These are phyloP conservation scores for Lanmaoa rubissima DNA, from an alignment of 768 basidiomycete genomes.

Conservation along the genomic window DNA sequence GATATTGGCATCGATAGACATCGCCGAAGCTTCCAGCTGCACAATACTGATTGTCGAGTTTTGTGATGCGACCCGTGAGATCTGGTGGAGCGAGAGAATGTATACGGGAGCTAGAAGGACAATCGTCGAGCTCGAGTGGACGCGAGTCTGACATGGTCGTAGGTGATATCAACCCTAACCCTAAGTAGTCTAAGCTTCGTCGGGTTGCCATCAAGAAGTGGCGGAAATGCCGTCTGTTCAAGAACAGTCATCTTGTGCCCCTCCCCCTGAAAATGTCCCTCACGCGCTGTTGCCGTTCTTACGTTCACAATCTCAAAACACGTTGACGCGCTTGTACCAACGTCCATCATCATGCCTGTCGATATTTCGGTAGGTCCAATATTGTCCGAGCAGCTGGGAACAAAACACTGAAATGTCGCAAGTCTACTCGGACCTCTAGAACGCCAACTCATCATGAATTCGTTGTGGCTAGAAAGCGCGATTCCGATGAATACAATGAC, in stretches of 20 bases:
- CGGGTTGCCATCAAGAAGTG: not conserved
- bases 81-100: not conserved
- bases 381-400: not conserved
- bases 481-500: slow-evolving; percentile 66
- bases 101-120: not conserved
- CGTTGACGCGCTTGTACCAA: slow-evolving; percentile 76
- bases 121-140: not conserved
- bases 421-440: slow-evolving; percentile 79
- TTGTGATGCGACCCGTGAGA: slow-evolving; percentile 1
- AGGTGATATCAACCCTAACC: slow-evolving; percentile 12
- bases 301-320: slow-evolving; percentile 74
- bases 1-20: slow-evolving; percentile 3
- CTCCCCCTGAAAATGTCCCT: slow-evolving; percentile 34
- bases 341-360: slow-evolving; percentile 87
- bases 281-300: slow-evolving; percentile 78
- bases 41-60: not conserved
- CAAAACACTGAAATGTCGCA: slow-evolving; percentile 5
- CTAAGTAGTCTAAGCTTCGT: not conserved
- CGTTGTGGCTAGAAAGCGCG: slow-evolving; percentile 83
- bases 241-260: slow-evolving; percentile 12
- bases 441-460: slow-evolving; percentile 82
- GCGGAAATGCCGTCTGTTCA: slow-evolving; percentile 22
- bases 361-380: slow-evolving; percentile 73
- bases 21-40: slow-evolving; percentile 5
- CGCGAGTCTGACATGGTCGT: not conserved